Evolutionary conservation across 768 basidiomycete species (phyloP).

Genomic region (Ramaria sp.): DNA sequence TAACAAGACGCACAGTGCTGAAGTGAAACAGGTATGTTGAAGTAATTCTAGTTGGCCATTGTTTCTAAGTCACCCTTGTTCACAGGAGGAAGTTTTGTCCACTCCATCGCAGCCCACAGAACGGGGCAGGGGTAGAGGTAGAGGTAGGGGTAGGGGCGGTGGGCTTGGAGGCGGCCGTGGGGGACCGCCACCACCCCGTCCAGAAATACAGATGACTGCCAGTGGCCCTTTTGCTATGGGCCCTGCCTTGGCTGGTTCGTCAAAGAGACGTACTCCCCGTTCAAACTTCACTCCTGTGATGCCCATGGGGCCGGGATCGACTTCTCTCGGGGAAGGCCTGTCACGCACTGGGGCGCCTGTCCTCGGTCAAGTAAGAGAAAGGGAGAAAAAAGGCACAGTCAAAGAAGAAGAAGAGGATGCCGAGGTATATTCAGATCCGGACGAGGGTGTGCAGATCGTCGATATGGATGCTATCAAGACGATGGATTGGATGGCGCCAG

Average conservation of each 20-base stretch:
- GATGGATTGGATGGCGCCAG: constrained; percentile 88
- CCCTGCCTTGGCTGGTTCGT: constrained; percentile 54
- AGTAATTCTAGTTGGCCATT: neutral
- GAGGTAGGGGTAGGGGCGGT: constrained; percentile 24
- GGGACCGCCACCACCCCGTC: constrained; percentile 30
- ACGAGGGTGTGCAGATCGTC: constrained; percentile 78
- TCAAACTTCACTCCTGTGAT: constrained; percentile 45
- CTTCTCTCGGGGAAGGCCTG: constrained; percentile 36
- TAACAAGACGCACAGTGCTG: constrained; percentile 18
- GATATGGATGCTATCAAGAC: constrained; percentile 69
- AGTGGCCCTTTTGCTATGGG: constrained; percentile 86
- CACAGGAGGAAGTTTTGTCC: constrained; percentile 13
- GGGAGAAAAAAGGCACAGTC: constrained; percentile 18
- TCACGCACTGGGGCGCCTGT: constrained; percentile 40
- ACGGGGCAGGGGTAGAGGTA: too few species aligned
- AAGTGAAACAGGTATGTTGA: constrained; percentile 49
- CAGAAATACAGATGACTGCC: constrained; percentile 61
- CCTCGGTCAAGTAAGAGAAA: constrained; percentile 26
- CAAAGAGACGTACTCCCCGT: constrained; percentile 40
- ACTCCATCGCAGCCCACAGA: constrained; percentile 25
- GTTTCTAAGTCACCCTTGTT: neutral
- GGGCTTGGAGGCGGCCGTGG: constrained; percentile 47
- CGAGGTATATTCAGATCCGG: constrained; percentile 77
- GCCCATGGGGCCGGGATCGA: constrained; percentile 27
- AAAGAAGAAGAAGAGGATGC: constrained; percentile 36